Base-by-base conservation (phyloP, 352 stramenopile genomes). In the Globisporangium rhizosaccharum region DNA sequence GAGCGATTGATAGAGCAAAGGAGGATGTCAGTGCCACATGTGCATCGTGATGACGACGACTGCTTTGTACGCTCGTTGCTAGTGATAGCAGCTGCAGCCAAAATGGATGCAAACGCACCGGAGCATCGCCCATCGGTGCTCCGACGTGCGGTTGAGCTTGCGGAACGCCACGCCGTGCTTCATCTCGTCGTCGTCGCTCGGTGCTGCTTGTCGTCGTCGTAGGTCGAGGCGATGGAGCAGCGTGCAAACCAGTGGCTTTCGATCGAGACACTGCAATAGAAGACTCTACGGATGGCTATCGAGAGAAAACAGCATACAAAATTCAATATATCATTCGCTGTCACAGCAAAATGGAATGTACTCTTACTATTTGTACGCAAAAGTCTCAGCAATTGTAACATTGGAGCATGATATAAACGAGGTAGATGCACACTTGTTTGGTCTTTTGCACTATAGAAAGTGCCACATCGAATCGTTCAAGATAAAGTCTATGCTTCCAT, bases 51-150 rank as follows among this genome's bases (percentile, higher is more conserved):
- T 9, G 30, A 23, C 0, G 23, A 23, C 23, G 23, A 23, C 33
- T 10, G 33, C 33, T 10, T 12, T 8, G 7, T 15, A 10, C 20
- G n/a, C 39, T 47, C 20, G 37, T 41, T 33, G 18, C 57, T 7
- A 2, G 12, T 46, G 2, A 45, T 30, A 20, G 6, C 33, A 12
- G 33, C 7, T 10, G 33, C 6, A 12, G 18, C 15, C 14, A 47
- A 47, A 47, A 47, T 23, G 2, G 18, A 47, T 18, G 41, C 14
- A 37, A 8, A 80, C 76, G 61, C 74, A 92, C 79, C 95, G 88
- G 12, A 99, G 81, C 93, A 99, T 97, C 51, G 95, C 95, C 86
- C 90, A 97, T 85, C 96, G 94, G 82, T 99, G 96, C 54, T 82
- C 68, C 55, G 90, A 87, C 49, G 90, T 96, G 62, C 94, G 82